Percentiles rank a stretch among this genome's conserved stretches.
These are phyloP conservation scores for Raphidocelis subcapitata DNA, from an alignment of 139 green algal species.

Conservation along the genomic window DNA sequence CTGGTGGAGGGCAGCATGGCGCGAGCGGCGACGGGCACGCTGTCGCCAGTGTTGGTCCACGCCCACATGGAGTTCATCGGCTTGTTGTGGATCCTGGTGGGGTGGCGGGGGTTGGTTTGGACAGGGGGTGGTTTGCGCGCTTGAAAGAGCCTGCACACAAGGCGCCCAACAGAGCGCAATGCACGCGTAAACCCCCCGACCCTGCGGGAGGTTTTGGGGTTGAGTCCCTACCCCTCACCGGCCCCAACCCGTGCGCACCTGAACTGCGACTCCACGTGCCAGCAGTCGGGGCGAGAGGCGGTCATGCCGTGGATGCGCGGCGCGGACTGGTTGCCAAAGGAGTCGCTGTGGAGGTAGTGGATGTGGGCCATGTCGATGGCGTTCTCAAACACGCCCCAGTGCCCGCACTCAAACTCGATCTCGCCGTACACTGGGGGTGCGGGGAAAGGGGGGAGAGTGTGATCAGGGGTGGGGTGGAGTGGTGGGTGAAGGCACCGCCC, in stretches of 20 bases:
- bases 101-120: slow-evolving; percentile 5
- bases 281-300: too few relatives aligned
- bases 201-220: too few relatives aligned
- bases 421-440: slow-evolving; percentile 37
- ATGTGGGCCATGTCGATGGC: slow-evolving; percentile 90
- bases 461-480: slow-evolving; percentile 31
- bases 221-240: background rate
- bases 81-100: slow-evolving; percentile 80
- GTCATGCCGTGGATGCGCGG: too few relatives aligned
- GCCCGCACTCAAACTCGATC: slow-evolving; percentile 52
- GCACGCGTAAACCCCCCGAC: too few relatives aligned
- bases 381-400: slow-evolving; percentile 85
- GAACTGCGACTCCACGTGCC: slow-evolving; percentile 19
- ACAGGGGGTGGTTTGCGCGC: too few relatives aligned
- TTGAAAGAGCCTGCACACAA: too few relatives aligned
- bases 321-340: too few relatives aligned
- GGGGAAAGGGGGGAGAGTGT: background rate
- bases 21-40: slow-evolving; percentile 63
- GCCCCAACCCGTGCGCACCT: slow-evolving; percentile 8
- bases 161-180: too few relatives aligned
- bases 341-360: slow-evolving; percentile 83
- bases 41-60: slow-evolving; percentile 48
- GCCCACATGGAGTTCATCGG: slow-evolving; percentile 74
- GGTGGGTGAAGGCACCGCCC: too few relatives aligned
- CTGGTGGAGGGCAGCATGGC: slow-evolving; percentile 78